A percentile compares a stretch with the other conserved stretches of the same genome.
These are phyloP conservation scores for Larix kaempferi DNA, from an alignment of 75 land plant genomes.

Conservation along the genomic window DNA sequence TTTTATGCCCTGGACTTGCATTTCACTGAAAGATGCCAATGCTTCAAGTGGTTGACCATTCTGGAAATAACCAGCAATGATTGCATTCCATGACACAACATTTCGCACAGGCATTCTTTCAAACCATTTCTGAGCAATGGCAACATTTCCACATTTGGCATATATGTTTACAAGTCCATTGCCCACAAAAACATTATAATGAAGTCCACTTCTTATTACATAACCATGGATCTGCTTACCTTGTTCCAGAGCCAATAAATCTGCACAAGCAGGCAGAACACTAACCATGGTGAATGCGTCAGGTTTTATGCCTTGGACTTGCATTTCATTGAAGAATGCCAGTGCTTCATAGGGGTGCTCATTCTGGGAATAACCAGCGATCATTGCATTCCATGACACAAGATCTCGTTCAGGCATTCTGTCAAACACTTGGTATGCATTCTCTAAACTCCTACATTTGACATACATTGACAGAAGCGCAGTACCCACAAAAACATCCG, in stretches of 20 bases:
- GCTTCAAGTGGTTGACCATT: slow-evolving; percentile 46
- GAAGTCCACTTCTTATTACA: background rate
- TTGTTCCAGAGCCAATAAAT: slow-evolving; percentile 23
- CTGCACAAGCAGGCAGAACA: slow-evolving; percentile 7
- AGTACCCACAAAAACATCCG: slow-evolving; percentile 16
- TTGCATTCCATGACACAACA: slow-evolving; percentile 66
- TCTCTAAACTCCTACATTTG: slow-evolving; percentile 16
- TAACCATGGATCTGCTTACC: slow-evolving; percentile 9
- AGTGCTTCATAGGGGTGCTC: slow-evolving; percentile 18
- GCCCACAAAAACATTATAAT: background rate
- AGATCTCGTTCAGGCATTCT: slow-evolving; percentile 20
- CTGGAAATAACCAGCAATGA: slow-evolving; percentile 52
- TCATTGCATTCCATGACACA: slow-evolving; percentile 37
- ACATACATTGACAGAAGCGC: slow-evolving; percentile 40
- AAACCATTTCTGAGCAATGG: slow-evolving; percentile 1
- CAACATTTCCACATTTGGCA: slow-evolving; percentile 13
- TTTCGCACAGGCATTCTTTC: slow-evolving; percentile 17
- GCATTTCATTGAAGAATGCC: slow-evolving; percentile 19
- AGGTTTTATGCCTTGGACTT: background rate
- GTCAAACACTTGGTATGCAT: slow-evolving; percentile 27
- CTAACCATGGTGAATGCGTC: background rate
- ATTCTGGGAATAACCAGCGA: slow-evolving; percentile 22
- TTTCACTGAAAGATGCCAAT: slow-evolving; percentile 38
- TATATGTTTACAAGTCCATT: slow-evolving; percentile 17
- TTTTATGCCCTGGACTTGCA: slow-evolving; percentile 29